A percentile compares a stretch with the other conserved stretches of the same genome.
These are phyloP conservation scores for Ceriops tagal DNA, from an alignment of 345 rosid genomes.

Conservation along the genomic window DNA sequence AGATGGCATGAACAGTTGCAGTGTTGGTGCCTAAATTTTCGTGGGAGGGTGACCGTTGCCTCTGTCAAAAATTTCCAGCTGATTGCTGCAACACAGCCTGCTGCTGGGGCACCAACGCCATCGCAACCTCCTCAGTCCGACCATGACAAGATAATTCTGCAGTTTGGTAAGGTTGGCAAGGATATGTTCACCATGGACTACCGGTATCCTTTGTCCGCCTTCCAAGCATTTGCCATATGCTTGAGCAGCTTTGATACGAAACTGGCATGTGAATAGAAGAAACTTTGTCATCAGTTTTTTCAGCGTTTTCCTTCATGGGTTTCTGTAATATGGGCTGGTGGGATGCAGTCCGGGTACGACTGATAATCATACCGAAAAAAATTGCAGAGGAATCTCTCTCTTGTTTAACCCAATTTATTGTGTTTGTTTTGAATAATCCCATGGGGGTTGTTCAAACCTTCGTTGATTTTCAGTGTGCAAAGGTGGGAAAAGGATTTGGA, in stretches of 20 bases:
- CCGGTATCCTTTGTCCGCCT: constrained; percentile 20
- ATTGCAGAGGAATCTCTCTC: constrained; percentile 13
- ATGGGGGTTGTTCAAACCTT: constrained; percentile 2
- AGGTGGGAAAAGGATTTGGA: neutral
- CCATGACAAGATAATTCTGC: constrained; percentile 23
- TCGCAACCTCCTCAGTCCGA: constrained; percentile 18
- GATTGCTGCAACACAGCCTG: constrained; percentile 19
- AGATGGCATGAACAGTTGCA: constrained; percentile 26
- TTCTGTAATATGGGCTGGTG: constrained; percentile 26
- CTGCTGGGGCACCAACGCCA: constrained; percentile 16
- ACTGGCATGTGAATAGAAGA: constrained; percentile 24
- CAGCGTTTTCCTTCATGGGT: constrained; percentile 15
- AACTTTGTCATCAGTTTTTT: constrained; percentile 27
- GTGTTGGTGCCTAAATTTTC: constrained; percentile 26
- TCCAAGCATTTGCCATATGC: constrained; percentile 20
- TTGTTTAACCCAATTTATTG: constrained; percentile 3
- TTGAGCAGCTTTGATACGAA: constrained; percentile 25
- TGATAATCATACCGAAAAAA: constrained; percentile 18
- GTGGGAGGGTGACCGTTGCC: constrained; percentile 18
- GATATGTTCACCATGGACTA: constrained; percentile 21
- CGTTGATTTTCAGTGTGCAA: constrained; percentile 8
- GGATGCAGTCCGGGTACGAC: constrained; percentile 22
- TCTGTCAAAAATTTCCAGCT: constrained; percentile 23
- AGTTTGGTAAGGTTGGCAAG: constrained; percentile 19
- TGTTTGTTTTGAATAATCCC: constrained; percentile 8